These are phyloP conservation scores for Beauveria sp. DNA, from an alignment of 2,329 filamentous ascomycete genomes.

Conservation along the genomic window DNA sequence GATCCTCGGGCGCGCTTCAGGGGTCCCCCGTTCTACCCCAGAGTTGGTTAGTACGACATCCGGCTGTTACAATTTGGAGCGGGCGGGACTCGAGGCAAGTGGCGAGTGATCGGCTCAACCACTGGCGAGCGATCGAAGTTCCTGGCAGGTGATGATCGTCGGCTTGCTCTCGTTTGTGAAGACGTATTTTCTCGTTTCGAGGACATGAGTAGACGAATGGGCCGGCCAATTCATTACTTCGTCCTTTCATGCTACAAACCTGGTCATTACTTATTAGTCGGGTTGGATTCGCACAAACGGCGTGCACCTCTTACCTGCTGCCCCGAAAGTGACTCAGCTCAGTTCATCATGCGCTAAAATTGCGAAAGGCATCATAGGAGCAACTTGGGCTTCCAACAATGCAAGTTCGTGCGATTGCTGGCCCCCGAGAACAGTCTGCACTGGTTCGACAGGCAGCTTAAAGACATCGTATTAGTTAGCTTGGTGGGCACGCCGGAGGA, in stretches of 20 bases:
- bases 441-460: slow-evolving; percentile 36
- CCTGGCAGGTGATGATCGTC: neutral
- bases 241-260: no score
- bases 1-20: neutral
- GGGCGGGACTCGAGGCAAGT: neutral
- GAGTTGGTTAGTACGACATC: neutral
- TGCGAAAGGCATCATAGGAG: neutral
- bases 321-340: neutral
- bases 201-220: no score
- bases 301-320: neutral
- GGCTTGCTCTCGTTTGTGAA: slow-evolving; percentile 33
- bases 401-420: neutral
- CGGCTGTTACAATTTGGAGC: neutral
- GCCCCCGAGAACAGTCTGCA: slow-evolving; percentile 18
- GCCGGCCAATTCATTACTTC: no score
- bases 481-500: slow-evolving; percentile 29
- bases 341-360: neutral
- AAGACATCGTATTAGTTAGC: slow-evolving; percentile 39
- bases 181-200: slow-evolving; percentile 25
- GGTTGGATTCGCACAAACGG: neutral
- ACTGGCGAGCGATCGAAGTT: neutral
- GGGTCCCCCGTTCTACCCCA: neutral
- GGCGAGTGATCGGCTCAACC: neutral
- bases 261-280: neutral
- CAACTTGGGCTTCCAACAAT: neutral